phyloP scores from a whole-genome alignment of 495 filamentous ascomycete species.

The Tuber microsphaerosporum region DNA sequence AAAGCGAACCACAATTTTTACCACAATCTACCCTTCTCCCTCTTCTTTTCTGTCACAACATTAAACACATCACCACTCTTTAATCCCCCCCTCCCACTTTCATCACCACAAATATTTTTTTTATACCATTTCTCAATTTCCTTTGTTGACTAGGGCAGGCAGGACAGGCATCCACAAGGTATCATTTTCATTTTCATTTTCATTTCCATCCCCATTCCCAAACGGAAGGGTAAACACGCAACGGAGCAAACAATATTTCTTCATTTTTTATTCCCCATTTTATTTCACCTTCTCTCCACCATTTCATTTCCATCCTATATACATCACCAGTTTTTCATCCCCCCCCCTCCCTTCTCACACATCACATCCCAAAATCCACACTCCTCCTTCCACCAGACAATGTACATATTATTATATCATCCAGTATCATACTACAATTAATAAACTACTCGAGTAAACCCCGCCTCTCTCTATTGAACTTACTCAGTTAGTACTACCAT shows the following conservation, averaged over 20 bases:
- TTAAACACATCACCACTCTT: neutral
- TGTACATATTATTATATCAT: neutral
- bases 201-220: neutral
- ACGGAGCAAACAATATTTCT: slow-evolving; percentile 5
- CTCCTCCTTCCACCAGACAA: no score
- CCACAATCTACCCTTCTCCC: neutral
- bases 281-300: slow-evolving; percentile 3
- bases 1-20: slow-evolving; percentile 7
- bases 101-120: neutral
- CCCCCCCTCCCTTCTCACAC: neutral
- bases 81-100: neutral
- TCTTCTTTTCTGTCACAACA: neutral
- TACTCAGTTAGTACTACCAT: neutral
- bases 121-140: neutral
- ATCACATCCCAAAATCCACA: neutral
- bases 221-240: neutral
- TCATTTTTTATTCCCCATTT: slow-evolving; percentile 3
- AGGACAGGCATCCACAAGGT: neutral
- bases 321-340: neutral
- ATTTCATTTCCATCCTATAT: neutral
- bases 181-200: slow-evolving; percentile 18
- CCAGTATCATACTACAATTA: neutral
- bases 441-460: neutral
- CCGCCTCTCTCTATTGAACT: neutral
- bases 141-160: neutral